Conservation (phyloP, 2,329 filamentous ascomycete genomes). For the Microsporum ferrugineum region DNA sequence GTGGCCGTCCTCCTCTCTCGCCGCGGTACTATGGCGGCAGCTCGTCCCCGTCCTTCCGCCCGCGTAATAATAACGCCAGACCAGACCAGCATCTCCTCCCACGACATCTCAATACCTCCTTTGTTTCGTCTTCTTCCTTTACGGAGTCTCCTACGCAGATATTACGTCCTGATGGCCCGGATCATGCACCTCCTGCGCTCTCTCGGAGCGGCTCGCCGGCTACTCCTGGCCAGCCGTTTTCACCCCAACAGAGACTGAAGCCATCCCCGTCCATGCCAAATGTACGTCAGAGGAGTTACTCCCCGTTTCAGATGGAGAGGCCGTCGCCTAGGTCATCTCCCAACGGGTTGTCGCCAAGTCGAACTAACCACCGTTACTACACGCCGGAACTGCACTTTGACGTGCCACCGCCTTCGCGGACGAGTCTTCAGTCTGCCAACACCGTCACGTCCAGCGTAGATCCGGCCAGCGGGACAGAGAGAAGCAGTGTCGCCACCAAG, state of each 20-base stretch:
- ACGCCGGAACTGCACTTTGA: constrained; percentile 24
- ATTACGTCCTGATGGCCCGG: not conserved
- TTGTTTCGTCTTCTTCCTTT: not conserved
- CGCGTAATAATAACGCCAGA: not conserved
- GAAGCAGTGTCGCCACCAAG: constrained; percentile 71
- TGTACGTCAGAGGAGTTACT: constrained; percentile 20
- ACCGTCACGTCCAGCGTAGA: constrained; percentile 47
- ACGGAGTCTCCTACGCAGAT: constrained; percentile 7
- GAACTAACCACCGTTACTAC: constrained; percentile 9
- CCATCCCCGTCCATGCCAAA: constrained; percentile 27
- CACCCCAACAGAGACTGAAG: constrained; percentile 7
- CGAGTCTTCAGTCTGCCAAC: constrained; percentile 49
- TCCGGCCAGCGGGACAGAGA: constrained; percentile 56
- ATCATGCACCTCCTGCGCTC: not conserved
- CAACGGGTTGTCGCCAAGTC: not conserved
- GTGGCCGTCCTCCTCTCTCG: not conserved
- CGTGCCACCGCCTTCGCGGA: constrained; percentile 31
- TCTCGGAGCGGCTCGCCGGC: not conserved
- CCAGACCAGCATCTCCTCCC: not conserved
- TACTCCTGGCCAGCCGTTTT: not conserved
- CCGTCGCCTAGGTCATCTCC: constrained; percentile 6
- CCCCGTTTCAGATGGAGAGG: constrained; percentile 10
- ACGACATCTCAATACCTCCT: constrained; percentile 1
- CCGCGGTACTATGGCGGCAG: not conserved
- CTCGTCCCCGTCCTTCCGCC: constrained; percentile 1